Percentiles rank a stretch among this genome's conserved stretches.
These are phyloP conservation scores for Stemphylium vesicarium DNA, from an alignment of 2,329 filamentous ascomycete species.

Conservation along the genomic window DNA sequence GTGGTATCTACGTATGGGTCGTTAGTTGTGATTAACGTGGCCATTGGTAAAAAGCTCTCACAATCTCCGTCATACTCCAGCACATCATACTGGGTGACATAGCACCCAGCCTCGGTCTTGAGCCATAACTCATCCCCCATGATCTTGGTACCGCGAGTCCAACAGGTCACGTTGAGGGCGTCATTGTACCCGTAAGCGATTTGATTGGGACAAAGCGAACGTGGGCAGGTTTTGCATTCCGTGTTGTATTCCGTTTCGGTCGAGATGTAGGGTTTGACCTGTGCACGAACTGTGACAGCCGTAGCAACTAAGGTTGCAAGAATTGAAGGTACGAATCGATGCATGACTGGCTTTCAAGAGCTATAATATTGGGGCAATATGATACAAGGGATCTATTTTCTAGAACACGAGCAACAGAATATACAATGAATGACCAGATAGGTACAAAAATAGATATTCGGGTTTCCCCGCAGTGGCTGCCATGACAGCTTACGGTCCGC, in stretches of 20 bases:
- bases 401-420: background rate
- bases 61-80: conserved; percentile 34
- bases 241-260: conserved; percentile 33
- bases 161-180: conserved; percentile 35
- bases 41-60: conserved; percentile 4
- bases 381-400: too few species aligned
- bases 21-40: background rate
- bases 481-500: background rate
- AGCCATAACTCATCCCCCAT: conserved; percentile 38
- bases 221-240: conserved; percentile 42
- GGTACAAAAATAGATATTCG: background rate
- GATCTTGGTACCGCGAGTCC: conserved; percentile 39
- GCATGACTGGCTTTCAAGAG: background rate
- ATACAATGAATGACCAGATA: background rate
- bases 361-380: background rate
- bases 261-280: conserved; percentile 26
- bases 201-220: conserved; percentile 36
- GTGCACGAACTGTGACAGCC: background rate
- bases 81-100: conserved; percentile 41
- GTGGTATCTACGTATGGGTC: conserved; percentile 18
- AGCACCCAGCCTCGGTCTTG: conserved; percentile 35
- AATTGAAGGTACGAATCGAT: background rate
- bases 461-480: background rate
- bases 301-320: background rate
- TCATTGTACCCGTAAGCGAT: conserved; percentile 24